A percentile compares a stretch with the other conserved stretches of the same genome.
Evolutionary conservation across 2,329 filamentous ascomycete species (phyloP).

Genomic region (Ustulina deusta): DNA sequence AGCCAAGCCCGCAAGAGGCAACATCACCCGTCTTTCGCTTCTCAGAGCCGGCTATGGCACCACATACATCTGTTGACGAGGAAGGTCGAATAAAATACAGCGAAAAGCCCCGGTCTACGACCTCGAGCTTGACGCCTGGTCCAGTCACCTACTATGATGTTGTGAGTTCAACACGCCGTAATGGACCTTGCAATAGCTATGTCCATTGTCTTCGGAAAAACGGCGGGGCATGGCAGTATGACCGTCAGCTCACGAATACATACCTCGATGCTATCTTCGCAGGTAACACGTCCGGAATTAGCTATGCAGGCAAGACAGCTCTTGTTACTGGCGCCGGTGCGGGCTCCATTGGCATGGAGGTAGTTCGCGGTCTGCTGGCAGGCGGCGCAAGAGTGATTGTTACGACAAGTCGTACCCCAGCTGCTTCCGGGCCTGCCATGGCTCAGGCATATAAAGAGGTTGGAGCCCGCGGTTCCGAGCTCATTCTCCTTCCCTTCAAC

Average conservation of each 20-base stretch:
- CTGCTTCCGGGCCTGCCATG: constrained; percentile 99
- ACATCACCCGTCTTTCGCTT: constrained; percentile 90
- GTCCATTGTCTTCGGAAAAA: constrained; percentile 94
- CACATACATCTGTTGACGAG: constrained; percentile 87
- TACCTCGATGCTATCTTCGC: constrained; percentile 93
- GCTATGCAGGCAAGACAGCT: constrained; percentile 92
- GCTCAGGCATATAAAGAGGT: constrained; percentile 86
- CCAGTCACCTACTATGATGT: constrained; percentile 30
- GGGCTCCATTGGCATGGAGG: constrained; percentile 96
- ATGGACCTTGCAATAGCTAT: constrained; percentile 81
- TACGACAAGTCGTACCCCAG: constrained; percentile 93
- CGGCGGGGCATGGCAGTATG: constrained; percentile 97
- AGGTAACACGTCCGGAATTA: constrained; percentile 86
- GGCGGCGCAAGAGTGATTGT: constrained; percentile 97
- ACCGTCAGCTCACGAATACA: constrained; percentile 93
- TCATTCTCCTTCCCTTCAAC: constrained; percentile 98
- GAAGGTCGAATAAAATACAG: constrained; percentile 92
- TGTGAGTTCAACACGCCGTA: constrained; percentile 26
- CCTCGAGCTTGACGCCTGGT: constrained; percentile 96
- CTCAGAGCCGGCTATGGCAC: constrained; percentile 89
- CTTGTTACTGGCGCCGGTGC: constrained; percentile 98
- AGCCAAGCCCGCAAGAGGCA: constrained; percentile 14
- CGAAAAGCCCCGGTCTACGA: constrained; percentile 86
- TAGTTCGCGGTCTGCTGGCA: constrained; percentile 95
- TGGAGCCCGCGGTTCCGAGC: constrained; percentile 91